A percentile compares a stretch with the other conserved stretches of the same genome.
These are phyloP conservation scores for Senna siamea DNA, from an alignment of 306 rosid species.

Conservation along the genomic window DNA sequence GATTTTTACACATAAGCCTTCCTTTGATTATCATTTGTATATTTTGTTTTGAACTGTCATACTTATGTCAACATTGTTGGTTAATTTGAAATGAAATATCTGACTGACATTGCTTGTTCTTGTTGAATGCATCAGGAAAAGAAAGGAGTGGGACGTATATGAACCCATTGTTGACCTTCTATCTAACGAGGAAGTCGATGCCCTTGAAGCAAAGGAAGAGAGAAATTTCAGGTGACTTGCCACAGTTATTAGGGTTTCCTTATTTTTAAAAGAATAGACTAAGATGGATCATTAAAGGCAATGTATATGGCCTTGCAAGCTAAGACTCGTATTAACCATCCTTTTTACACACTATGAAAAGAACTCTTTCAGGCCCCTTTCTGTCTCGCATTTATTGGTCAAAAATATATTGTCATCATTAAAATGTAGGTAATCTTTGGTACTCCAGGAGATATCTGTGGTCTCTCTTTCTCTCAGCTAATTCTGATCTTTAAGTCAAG, in stretches of 20 bases:
- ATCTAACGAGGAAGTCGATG: conserved; percentile 91
- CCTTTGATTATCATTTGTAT: conserved; percentile 13
- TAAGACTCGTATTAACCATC: not conserved
- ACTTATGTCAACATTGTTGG: not conserved
- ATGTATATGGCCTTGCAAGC: conserved; percentile 9
- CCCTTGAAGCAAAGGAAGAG: conserved; percentile 94
- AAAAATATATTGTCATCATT: not conserved
- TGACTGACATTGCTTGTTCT: conserved; percentile 34
- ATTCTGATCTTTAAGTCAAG: not conserved
- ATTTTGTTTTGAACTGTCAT: not conserved
- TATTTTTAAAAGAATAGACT: not conserved
- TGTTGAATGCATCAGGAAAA: conserved; percentile 72
- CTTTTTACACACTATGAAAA: not conserved
- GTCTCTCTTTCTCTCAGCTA: not conserved
- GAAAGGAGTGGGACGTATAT: conserved; percentile 94
- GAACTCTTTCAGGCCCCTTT: not conserved
- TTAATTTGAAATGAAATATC: conserved; percentile 18
- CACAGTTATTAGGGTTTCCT: conserved; percentile 6
- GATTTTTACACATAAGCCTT: not conserved
- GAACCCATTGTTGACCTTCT: conserved; percentile 93
- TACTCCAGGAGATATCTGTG: not conserved
- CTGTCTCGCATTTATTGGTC: not conserved
- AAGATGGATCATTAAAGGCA: not conserved
- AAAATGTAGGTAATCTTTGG: not conserved
- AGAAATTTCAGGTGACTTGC: conserved; percentile 60